Percentiles rank a stretch among this genome's conserved stretches.
phyloP scores from a whole-genome alignment of 163 green algal genomes.

The Trebouxiophyceae sp. region DNA sequence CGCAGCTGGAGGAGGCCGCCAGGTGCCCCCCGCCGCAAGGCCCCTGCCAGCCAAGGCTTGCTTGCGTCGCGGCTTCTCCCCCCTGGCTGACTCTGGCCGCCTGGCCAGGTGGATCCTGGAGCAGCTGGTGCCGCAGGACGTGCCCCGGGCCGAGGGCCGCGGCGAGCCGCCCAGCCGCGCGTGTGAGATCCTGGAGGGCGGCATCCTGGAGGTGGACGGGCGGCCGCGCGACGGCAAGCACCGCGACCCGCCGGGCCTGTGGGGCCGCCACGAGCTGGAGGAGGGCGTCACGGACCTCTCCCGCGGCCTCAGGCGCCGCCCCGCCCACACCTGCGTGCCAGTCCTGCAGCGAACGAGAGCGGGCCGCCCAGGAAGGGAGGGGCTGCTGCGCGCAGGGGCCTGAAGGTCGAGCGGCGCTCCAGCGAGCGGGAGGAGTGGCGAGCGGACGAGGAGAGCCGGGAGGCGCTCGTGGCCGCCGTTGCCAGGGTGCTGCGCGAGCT shows the following conservation, averaged over 20 bases:
- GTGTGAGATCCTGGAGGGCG: neutral
- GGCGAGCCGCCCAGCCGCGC: too few relatives aligned
- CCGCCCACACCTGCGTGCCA: too few relatives aligned
- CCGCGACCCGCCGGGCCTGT: neutral
- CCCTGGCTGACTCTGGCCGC: too few relatives aligned
- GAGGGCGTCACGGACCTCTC: neutral
- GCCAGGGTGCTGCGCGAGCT: neutral
- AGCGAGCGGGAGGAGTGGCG: slow-evolving; percentile 4
- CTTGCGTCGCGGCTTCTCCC: too few relatives aligned
- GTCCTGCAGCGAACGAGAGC: too few relatives aligned
- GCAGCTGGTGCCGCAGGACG: neutral
- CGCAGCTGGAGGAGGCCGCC: neutral
- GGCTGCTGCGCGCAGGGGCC: slow-evolving; percentile 8
- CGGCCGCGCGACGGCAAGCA: neutral
- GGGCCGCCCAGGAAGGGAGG: too few relatives aligned
- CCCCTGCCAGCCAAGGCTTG: too few relatives aligned
- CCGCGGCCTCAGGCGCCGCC: neutral
- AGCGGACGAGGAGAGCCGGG: neutral
- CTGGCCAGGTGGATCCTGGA: slow-evolving; percentile 7
- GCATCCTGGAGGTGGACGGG: neutral
- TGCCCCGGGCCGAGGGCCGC: too few relatives aligned
- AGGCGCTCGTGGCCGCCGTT: slow-evolving; percentile 3
- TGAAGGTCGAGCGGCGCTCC: neutral
- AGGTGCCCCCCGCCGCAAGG: too few relatives aligned
- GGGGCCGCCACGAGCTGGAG: neutral